A percentile compares a stretch with the other conserved stretches of the same genome.
These are phyloP conservation scores for Insectozyma bohioensis DNA, from an alignment of 1,139 yeast species.

Conservation along the genomic window DNA sequence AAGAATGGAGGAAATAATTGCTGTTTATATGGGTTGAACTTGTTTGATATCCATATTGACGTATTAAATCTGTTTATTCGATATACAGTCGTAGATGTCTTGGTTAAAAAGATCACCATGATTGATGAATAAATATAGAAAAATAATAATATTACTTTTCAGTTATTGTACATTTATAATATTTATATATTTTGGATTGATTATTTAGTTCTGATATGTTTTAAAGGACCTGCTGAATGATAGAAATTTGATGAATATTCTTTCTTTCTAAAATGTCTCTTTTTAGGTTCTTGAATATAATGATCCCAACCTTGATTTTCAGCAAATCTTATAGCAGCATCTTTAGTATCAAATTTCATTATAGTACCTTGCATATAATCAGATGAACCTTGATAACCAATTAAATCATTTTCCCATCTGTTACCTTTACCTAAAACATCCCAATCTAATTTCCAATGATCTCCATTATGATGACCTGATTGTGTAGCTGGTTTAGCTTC, in stretches of 20 bases:
- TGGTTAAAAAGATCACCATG: no score
- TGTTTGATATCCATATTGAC: no score
- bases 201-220: constrained; percentile 80
- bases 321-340: constrained; percentile 78
- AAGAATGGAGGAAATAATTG: no score
- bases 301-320: constrained; percentile 86
- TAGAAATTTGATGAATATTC: constrained; percentile 71
- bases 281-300: constrained; percentile 79
- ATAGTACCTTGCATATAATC: constrained; percentile 89
- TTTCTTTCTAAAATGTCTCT: constrained; percentile 71
- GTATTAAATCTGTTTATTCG: no score
- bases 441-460: constrained; percentile 81
- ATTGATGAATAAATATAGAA: no score
- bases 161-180: no score
- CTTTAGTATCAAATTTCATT: constrained; percentile 72
- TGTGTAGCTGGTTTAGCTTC: constrained; percentile 84
- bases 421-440: constrained; percentile 75
- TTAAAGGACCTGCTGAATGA: constrained; percentile 71
- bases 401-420: constrained; percentile 88
- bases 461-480: constrained; percentile 58
- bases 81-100: no score
- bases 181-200: no score
- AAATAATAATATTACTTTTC: no score
- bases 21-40: no score
- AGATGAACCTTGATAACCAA: constrained; percentile 80